A percentile compares a stretch with the other conserved stretches of the same genome.
These are phyloP conservation scores for Xylaria scruposa DNA, from an alignment of 495 filamentous ascomycete genomes.

Conservation along the genomic window DNA sequence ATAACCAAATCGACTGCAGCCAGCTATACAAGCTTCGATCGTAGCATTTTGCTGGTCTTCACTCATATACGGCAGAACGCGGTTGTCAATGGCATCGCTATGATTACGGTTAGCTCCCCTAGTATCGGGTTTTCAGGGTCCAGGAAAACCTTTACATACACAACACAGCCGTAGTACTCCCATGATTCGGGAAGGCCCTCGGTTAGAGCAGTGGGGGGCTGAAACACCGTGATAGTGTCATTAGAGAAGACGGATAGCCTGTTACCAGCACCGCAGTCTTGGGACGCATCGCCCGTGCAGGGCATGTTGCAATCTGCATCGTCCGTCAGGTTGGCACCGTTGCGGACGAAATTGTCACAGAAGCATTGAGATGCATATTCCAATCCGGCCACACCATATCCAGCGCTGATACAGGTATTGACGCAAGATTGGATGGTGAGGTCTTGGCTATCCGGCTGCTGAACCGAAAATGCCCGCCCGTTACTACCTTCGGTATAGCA, in stretches of 20 bases:
- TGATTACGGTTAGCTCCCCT: conserved; percentile 48
- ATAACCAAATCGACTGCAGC: conserved; percentile 47
- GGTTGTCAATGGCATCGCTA: conserved; percentile 49
- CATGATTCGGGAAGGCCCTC: conserved; percentile 44
- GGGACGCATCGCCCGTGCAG: conserved; percentile 44
- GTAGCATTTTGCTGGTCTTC: conserved; percentile 49
- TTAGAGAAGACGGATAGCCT: conserved; percentile 48
- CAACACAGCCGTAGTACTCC: conserved; percentile 45
- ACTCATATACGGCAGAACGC: conserved; percentile 56
- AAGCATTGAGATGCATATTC: conserved; percentile 66
- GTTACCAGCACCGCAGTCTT: conserved; percentile 45
- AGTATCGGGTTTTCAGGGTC: neutral
- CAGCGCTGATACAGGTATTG: conserved; percentile 46
- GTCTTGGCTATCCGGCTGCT: conserved; percentile 37
- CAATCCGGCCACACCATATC: conserved; percentile 57
- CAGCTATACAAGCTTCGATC: conserved; percentile 56
- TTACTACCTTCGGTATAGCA: conserved; percentile 20
- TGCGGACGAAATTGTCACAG: conserved; percentile 49
- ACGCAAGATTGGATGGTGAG: conserved; percentile 58
- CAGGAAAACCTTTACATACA: conserved; percentile 6
- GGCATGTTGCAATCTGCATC: conserved; percentile 44
- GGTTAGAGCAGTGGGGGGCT: conserved; percentile 36
- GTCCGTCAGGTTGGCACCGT: conserved; percentile 37
- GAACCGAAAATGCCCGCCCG: neutral
- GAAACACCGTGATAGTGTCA: conserved; percentile 14